Evolutionary conservation across 2,329 filamentous ascomycete genomes (phyloP).

Genomic region (Zasmidium cellare): DNA sequence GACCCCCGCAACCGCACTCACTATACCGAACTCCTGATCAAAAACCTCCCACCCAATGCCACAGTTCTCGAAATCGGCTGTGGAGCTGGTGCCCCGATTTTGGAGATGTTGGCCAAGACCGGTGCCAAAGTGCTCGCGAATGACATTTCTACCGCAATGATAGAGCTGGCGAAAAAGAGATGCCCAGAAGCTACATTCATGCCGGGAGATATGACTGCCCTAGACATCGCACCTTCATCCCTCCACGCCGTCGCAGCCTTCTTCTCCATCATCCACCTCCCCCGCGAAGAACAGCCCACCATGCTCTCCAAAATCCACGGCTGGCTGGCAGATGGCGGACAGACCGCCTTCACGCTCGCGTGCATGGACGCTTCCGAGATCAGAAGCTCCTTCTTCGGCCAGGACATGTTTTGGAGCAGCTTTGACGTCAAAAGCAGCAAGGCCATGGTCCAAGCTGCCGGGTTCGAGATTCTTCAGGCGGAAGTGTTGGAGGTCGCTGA

Average conservation of each 20-base stretch:
- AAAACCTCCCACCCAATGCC: neutral
- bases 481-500: slow-evolving; percentile 12
- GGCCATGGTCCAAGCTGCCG: slow-evolving; percentile 37
- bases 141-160: slow-evolving; percentile 18
- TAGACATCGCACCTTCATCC: slow-evolving; percentile 15
- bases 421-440: slow-evolving; percentile 35
- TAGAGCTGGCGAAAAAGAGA: slow-evolving; percentile 10
- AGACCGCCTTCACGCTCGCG: slow-evolving; percentile 14
- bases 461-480: slow-evolving; percentile 30
- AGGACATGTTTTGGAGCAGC: slow-evolving; percentile 22
- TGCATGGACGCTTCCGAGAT: slow-evolving; percentile 18
- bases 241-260: slow-evolving; percentile 17
- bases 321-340: slow-evolving; percentile 19
- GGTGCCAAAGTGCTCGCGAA: slow-evolving; percentile 16
- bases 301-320: slow-evolving; percentile 14
- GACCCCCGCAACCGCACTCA: neutral
- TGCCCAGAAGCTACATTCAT: slow-evolving; percentile 1
- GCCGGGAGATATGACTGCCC: slow-evolving; percentile 18
- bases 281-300: slow-evolving; percentile 14
- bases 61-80: slow-evolving; percentile 42
- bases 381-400: slow-evolving; percentile 12
- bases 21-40: neutral
- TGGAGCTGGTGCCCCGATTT: slow-evolving; percentile 38
- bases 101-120: slow-evolving; percentile 20
- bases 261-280: slow-evolving; percentile 22